Evolutionary conservation across 306 rosid genomes (phyloP).

Genomic region (Sicyos baderoa): DNA sequence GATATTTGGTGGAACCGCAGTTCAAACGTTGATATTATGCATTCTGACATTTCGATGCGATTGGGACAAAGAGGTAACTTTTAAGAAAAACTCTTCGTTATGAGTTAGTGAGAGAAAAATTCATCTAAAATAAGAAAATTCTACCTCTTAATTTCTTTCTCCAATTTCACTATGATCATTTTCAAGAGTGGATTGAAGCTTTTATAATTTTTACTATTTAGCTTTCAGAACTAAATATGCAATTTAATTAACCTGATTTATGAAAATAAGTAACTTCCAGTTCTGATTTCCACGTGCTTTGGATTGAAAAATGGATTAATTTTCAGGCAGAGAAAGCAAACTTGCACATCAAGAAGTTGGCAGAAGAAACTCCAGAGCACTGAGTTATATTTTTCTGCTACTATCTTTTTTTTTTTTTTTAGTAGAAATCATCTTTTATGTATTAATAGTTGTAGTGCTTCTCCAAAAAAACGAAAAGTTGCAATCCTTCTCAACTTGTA

Average conservation of each 20-base stretch:
- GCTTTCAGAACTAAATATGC: background rate
- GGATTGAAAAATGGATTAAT: background rate
- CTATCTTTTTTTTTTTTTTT: background rate
- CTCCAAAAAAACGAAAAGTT: too few species aligned
- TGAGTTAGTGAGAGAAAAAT: too few species aligned
- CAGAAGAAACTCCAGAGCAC: constrained; percentile 15
- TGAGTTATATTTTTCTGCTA: background rate
- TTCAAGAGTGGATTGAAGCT: too few species aligned
- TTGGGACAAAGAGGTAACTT: constrained; percentile 53
- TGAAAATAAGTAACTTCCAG: background rate
- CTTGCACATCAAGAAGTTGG: constrained; percentile 35
- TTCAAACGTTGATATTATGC: constrained; percentile 47
- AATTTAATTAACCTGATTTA: too few species aligned
- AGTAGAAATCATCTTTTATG: background rate
- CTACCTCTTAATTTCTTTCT: too few species aligned
- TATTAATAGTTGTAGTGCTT: too few species aligned
- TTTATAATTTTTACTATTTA: too few species aligned
- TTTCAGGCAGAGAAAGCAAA: constrained; percentile 54
- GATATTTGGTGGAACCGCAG: constrained; percentile 58
- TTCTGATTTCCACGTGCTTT: background rate
- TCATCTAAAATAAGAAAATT: too few species aligned
- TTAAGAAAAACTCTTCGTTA: too few species aligned
- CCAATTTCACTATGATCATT: too few species aligned
- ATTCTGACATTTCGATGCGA: constrained; percentile 46
- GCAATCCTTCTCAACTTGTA: too few species aligned